phyloP scores from a whole-genome alignment of 345 rosid genomes.

The Psidium guajava region DNA sequence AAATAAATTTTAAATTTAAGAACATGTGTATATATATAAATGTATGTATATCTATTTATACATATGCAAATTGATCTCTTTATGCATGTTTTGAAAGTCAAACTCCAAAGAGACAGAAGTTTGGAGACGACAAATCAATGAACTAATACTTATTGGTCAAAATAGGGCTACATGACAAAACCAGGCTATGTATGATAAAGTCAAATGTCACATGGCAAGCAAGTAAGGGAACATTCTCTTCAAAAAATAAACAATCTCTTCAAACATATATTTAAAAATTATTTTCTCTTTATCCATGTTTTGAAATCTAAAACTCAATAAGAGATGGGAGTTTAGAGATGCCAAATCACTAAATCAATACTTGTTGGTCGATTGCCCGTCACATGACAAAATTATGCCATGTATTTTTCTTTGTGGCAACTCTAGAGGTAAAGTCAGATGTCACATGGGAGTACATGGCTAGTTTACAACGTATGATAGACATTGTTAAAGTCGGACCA shows the following conservation, averaged over 20 bases:
- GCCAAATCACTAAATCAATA: neutral
- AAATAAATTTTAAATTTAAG: too few species aligned
- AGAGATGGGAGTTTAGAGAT: neutral
- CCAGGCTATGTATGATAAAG: neutral
- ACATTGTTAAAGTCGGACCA: too few species aligned
- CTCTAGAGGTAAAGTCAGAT: neutral
- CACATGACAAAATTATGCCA: neutral
- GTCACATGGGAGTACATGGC: neutral
- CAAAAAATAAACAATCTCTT: neutral
- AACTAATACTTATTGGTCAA: neutral
- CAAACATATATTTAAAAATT: neutral
- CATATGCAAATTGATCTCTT: too few species aligned
- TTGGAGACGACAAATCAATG: fast-evolving
- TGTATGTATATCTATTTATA: too few species aligned
- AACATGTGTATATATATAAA: too few species aligned
- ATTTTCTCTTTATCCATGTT: neutral
- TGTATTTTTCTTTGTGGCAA: neutral
- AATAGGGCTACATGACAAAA: neutral
- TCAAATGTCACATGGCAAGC: neutral
- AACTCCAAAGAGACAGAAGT: too few species aligned
- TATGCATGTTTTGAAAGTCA: too few species aligned
- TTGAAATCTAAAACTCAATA: too few species aligned
- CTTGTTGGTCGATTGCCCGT: neutral
- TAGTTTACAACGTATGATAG: too few species aligned
- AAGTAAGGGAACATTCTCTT: neutral